Evolutionary conservation across 2,329 filamentous ascomycete genomes (phyloP).

Genomic region (Sclerotinia nivalis): DNA sequence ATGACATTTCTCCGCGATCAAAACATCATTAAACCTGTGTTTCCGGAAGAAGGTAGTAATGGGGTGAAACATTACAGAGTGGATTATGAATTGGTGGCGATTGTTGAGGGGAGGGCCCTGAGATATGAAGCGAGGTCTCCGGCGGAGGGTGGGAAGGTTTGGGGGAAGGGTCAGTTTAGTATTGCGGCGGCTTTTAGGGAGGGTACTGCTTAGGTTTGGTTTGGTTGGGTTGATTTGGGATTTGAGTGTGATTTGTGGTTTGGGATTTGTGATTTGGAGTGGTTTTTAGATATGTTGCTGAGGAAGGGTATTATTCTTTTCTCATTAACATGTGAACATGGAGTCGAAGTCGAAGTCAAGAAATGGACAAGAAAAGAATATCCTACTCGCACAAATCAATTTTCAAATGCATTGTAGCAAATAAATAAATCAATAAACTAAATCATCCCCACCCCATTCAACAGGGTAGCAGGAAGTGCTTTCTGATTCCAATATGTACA

Average conservation of each 20-base stretch:
- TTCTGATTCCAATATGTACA: slow-evolving; percentile 10
- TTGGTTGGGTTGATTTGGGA: background rate
- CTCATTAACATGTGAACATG: too few relatives aligned
- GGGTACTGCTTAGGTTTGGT: slow-evolving; percentile 22
- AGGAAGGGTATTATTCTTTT: too few relatives aligned
- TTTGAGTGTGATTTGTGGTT: too few relatives aligned
- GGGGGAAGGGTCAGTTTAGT: slow-evolving; percentile 24
- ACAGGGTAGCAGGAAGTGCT: background rate
- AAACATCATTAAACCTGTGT: slow-evolving; percentile 20
- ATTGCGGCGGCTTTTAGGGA: slow-evolving; percentile 33
- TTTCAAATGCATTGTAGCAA: background rate
- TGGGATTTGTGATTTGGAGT: too few relatives aligned
- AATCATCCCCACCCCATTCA: slow-evolving; percentile 2
- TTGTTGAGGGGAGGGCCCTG: slow-evolving; percentile 30
- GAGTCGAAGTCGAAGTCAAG: too few relatives aligned
- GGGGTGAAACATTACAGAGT: slow-evolving; percentile 25
- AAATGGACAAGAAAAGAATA: background rate
- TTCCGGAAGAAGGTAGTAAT: slow-evolving; percentile 1
- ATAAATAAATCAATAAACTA: background rate
- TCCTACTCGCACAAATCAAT: too few relatives aligned
- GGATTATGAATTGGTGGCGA: slow-evolving; percentile 30
- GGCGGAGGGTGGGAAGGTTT: slow-evolving; percentile 3
- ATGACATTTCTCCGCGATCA: slow-evolving; percentile 31
- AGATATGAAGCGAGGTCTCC: slow-evolving; percentile 32
- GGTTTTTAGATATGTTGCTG: too few relatives aligned